Evolutionary conservation across 495 filamentous ascomycete genomes (phyloP).

Genomic region (Hypoxylon fragiforme): DNA sequence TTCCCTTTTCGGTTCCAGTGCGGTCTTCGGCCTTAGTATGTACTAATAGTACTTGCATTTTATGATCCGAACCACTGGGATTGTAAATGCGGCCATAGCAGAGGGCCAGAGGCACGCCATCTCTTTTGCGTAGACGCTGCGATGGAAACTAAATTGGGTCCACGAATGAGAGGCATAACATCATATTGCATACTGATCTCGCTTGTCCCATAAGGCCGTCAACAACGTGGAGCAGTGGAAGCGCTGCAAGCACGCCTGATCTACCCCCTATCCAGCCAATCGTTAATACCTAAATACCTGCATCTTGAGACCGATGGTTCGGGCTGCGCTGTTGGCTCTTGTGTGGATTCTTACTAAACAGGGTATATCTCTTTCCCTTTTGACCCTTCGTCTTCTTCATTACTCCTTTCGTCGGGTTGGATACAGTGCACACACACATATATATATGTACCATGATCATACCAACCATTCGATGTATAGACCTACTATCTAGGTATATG

Average conservation of each 20-base stretch:
- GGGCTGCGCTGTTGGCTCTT: conserved; percentile 31
- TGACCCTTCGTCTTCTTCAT: conserved; percentile 7
- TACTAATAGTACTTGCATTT: no score
- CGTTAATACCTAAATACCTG: conserved; percentile 8
- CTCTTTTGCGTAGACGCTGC: conserved; percentile 16
- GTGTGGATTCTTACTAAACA: conserved; percentile 20
- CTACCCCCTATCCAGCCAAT: conserved; percentile 32
- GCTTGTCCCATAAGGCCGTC: conserved; percentile 18
- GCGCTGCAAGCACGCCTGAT: conserved; percentile 40
- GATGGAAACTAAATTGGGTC: conserved; percentile 20
- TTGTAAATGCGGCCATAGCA: conserved; percentile 21
- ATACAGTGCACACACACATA: conserved; percentile 6
- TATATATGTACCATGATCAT: not conserved
- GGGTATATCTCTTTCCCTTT: conserved; percentile 2
- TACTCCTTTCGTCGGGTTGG: conserved; percentile 16
- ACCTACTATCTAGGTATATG: no score
- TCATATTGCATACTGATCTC: conserved; percentile 34
- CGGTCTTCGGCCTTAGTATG: conserved; percentile 24
- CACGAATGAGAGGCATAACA: conserved; percentile 21
- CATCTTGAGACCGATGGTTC: conserved; percentile 20
- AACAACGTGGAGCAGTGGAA: conserved; percentile 30
- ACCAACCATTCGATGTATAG: no score
- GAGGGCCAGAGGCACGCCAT: conserved; percentile 6
- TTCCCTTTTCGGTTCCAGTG: conserved; percentile 5
- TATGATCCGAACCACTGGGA: conserved; percentile 21